Percentiles rank a stretch among this genome's conserved stretches.
Evolutionary conservation across 2,329 filamentous ascomycete genomes (phyloP).

Genomic region (Trichoderma guizhouense): DNA sequence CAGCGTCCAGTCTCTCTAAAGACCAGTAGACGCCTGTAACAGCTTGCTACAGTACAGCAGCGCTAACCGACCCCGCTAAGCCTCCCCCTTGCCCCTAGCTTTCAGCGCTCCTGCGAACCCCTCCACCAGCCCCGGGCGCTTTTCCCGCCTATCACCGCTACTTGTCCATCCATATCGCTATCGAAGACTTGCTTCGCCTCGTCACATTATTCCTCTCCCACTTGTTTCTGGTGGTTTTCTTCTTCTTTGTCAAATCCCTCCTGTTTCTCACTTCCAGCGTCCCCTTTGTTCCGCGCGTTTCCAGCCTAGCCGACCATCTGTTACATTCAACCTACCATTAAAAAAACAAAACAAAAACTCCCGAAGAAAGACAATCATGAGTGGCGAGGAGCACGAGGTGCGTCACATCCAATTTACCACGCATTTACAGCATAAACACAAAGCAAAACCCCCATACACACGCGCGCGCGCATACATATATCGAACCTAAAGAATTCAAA

Average conservation of each 20-base stretch:
- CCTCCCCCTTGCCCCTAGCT: background rate
- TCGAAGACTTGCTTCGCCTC: background rate
- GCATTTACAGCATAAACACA: background rate
- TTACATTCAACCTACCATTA: background rate
- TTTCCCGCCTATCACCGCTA: slow-evolving; percentile 9
- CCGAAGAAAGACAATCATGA: slow-evolving; percentile 2
- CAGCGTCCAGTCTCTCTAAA: too few species aligned
- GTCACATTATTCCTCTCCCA: background rate
- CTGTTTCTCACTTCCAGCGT: background rate
- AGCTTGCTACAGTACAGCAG: background rate
- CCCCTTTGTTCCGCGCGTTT: background rate
- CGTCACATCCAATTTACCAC: background rate
- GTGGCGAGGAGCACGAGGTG: slow-evolving; percentile 25
- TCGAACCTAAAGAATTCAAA: background rate
- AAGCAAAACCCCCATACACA: background rate
- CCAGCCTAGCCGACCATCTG: background rate
- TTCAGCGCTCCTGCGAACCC: background rate
- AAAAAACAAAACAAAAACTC: background rate
- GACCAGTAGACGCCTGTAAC: background rate
- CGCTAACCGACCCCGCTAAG: slow-evolving; percentile 13
- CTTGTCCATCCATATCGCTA: background rate
- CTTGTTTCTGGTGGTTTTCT: background rate
- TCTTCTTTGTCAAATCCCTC: background rate
- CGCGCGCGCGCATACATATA: background rate
- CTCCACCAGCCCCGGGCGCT: background rate